These are phyloP conservation scores for Ophiocytium majus DNA, from an alignment of 352 stramenopile genomes.

Conservation along the genomic window DNA sequence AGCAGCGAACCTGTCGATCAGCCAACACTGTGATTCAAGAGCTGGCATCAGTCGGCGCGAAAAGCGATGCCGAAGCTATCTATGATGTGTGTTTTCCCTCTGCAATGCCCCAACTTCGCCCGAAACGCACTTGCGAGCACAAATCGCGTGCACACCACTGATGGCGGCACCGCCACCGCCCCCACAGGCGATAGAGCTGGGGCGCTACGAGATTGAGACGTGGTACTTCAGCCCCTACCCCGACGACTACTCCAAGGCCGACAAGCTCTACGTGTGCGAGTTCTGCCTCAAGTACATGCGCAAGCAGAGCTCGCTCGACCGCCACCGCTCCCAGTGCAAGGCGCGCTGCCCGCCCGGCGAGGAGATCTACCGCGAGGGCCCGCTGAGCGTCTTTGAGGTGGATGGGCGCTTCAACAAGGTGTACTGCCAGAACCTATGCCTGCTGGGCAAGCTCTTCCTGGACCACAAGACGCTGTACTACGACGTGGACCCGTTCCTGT, in stretches of 20 bases:
- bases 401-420: constrained; percentile 91
- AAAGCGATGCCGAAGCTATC: too few relatives aligned
- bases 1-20: too few relatives aligned
- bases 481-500: constrained; percentile 98
- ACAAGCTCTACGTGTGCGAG: constrained; percentile 81
- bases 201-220: constrained; percentile 74
- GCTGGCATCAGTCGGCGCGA: too few relatives aligned
- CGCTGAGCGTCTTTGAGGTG: constrained; percentile 91
- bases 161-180: constrained; percentile 68
- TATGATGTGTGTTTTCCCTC: too few relatives aligned
- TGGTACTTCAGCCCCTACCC: constrained; percentile 87
- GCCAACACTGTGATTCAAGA: too few relatives aligned
- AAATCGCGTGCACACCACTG: constrained; percentile 5
- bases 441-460: constrained; percentile 98
- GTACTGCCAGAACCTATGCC: constrained; percentile 98
- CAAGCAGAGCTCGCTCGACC: constrained; percentile 63
- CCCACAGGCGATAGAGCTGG: constrained; percentile 76
- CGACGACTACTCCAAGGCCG: constrained; percentile 68
- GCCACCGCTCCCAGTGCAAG: constrained; percentile 56
- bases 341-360: constrained; percentile 66
- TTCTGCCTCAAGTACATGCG: constrained; percentile 82
- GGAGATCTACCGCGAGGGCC: constrained; percentile 89
- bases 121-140: neutral
- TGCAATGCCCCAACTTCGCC: too few relatives aligned
- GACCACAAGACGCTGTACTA: constrained; percentile 99